Evolutionary conservation across 2,329 filamentous ascomycete genomes (phyloP), one percentile per base, ranked within the genome.

Genomic region (Microdochium nivale): DNA sequence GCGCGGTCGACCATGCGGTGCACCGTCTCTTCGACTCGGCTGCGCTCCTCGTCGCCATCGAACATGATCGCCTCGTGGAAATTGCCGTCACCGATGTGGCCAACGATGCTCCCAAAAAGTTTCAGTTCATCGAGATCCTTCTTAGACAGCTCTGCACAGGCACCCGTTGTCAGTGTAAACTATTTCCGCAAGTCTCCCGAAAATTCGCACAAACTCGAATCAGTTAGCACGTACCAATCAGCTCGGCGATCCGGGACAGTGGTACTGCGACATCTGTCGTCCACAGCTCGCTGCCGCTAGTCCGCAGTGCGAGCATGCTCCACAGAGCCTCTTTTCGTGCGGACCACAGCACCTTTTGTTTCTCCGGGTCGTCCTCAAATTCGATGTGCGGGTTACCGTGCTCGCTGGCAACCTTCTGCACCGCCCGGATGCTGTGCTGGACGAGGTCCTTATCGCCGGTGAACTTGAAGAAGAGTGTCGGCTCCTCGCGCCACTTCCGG

Each of bases 381-480:
- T 87, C 81, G 55, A 90, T 88, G 1, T 73, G 77, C 32, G 78
- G 74, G 53, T 79, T 78, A 73, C 72, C n/a, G 70, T 65, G 55
- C 2, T 53, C 54, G 43, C 58, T 78, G 1, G 83, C 77, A 27
- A 87, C 69, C 40, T 78, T 76, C 57, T 81, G 75, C 2, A 85
- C 80, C 52, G 82, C 74, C 23, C 65, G 63, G 52, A 86, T 79
- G 61, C 86, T 80, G 60, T 85, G 80, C 58, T 84, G 82, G 47
- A 90, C 79, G 0, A 33, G 21, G 16, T 25, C 19, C 14, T 32
- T 16, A 13, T 9, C 7, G 3, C 44, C 25, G 21, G 33, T 25
- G 19, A 80, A 70, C 65, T 88, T 89, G 71, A 90, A 81, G 61
- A 90, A 90, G 2, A 90, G 70, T 0, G 87, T 90, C 0, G 87